These are phyloP conservation scores for Lasiosphaeria hispida DNA, from an alignment of 495 filamentous ascomycete genomes.

Conservation along the genomic window DNA sequence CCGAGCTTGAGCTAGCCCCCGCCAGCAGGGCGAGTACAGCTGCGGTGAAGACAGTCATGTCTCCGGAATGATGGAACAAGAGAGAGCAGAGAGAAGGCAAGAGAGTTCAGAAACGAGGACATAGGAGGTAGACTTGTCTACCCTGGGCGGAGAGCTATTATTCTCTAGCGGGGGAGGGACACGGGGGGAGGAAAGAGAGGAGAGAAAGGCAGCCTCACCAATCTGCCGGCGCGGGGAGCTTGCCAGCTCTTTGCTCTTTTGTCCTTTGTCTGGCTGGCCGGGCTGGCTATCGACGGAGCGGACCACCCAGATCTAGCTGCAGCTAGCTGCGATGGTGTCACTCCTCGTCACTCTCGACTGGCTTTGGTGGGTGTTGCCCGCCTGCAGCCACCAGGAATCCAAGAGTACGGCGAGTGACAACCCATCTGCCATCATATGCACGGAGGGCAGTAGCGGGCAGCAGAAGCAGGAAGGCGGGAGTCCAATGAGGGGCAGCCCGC, in stretches of 20 bases:
- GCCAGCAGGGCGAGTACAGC: conserved; percentile 15
- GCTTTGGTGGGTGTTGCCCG: too few relatives aligned
- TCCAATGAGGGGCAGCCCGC: conserved; percentile 11
- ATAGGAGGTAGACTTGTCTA: background rate
- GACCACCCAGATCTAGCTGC: too few relatives aligned
- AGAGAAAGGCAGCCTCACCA: background rate
- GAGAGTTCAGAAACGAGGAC: background rate
- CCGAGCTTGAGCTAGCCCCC: conserved; percentile 15
- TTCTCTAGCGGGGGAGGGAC: background rate
- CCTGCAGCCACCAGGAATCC: background rate
- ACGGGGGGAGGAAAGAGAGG: background rate
- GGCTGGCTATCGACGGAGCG: too few relatives aligned
- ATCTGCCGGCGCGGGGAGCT: too few relatives aligned
- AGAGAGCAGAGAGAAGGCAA: background rate
- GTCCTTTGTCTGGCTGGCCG: background rate
- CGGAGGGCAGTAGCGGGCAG: background rate
- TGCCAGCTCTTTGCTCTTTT: background rate
- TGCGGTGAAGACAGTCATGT: conserved; percentile 21
- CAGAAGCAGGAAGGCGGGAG: conserved; percentile 8
- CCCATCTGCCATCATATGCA: too few relatives aligned
- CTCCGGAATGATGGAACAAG: background rate
- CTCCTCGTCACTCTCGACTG: conserved; percentile 6
- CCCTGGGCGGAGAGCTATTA: too few relatives aligned
- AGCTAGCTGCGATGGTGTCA: conserved; percentile 2
- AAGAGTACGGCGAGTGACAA: background rate